These are phyloP conservation scores for Alternaria sp. DNA, from an alignment of 2,329 filamentous ascomycete species.

Conservation along the genomic window DNA sequence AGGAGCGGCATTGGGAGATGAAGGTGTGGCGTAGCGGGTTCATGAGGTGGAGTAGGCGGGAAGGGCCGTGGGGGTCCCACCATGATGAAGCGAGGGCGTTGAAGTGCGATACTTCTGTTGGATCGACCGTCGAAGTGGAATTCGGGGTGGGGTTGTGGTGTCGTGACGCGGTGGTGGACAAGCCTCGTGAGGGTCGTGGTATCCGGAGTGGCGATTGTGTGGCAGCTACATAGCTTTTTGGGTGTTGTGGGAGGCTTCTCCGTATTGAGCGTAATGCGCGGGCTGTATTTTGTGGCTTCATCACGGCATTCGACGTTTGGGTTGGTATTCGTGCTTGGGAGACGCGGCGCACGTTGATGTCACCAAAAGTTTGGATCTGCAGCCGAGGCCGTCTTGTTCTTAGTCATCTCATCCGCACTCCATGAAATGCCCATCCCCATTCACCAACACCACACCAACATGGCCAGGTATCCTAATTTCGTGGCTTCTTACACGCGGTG, in stretches of 20 bases:
- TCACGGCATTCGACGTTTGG: constrained; percentile 3
- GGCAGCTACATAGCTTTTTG: background rate
- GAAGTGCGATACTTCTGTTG: constrained; percentile 92
- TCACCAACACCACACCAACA: background rate
- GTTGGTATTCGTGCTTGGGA: background rate
- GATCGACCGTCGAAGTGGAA: constrained; percentile 66
- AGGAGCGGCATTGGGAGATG: constrained; percentile 73
- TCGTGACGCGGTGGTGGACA: constrained; percentile 25
- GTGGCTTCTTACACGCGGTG: background rate
- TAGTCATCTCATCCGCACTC: background rate
- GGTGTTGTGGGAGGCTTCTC: background rate
- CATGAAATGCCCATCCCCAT: background rate
- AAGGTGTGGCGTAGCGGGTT: constrained; percentile 96
- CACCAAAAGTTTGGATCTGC: constrained; percentile 18
- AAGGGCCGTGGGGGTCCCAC: constrained; percentile 97
- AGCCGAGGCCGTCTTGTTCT: background rate
- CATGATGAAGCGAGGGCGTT: constrained; percentile 90
- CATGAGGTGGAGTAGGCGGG: constrained; percentile 94
- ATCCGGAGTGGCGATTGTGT: background rate
- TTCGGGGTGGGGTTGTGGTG: constrained; percentile 28
- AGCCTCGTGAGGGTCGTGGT: constrained; percentile 18
- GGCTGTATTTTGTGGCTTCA: constrained; percentile 20
- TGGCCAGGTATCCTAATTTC: background rate
- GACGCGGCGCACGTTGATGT: constrained; percentile 20
- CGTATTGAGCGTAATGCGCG: constrained; percentile 23